A percentile compares a stretch with the other conserved stretches of the same genome.
Evolutionary conservation across 305 asterid genomes (phyloP).

Genomic region (Andrographis paniculata): DNA sequence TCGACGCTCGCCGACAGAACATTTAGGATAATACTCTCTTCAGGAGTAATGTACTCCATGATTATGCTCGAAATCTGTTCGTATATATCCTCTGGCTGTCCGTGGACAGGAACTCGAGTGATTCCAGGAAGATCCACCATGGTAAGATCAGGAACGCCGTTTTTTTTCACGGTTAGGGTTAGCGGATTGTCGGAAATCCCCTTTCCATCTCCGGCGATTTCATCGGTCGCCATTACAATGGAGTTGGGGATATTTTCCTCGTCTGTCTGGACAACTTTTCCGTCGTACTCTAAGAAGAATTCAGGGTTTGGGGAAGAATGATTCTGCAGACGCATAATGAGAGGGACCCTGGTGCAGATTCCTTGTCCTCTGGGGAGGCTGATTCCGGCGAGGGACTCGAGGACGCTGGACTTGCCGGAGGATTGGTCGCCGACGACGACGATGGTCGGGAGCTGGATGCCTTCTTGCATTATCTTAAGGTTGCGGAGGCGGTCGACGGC

Average conservation of each 20-base stretch:
- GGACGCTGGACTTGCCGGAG: conserved; percentile 26
- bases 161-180: conserved; percentile 21
- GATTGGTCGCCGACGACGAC: conserved; percentile 37
- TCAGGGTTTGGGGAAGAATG: conserved; percentile 10
- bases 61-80: conserved; percentile 38
- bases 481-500: conserved; percentile 30
- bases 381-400: conserved; percentile 26
- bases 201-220: conserved; percentile 24
- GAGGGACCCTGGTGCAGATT: conserved; percentile 27
- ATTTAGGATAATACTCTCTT: conserved; percentile 41
- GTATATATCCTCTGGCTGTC: conserved; percentile 36
- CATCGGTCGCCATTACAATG: conserved; percentile 9
- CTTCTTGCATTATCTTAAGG: conserved; percentile 36
- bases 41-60: conserved; percentile 34
- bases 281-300: conserved; percentile 18
- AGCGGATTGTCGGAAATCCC: conserved; percentile 22
- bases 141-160: conserved; percentile 25
- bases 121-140: conserved; percentile 53
- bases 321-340: conserved; percentile 23
- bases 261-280: conserved; percentile 18
- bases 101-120: conserved; percentile 32
- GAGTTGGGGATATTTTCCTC: conserved; percentile 7
- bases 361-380: conserved; percentile 29
- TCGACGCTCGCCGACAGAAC: conserved; percentile 40
- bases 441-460: conserved; percentile 38